Conservation (phyloP, 331 rosid genomes). For the Erythrophleum ivorense region DNA sequence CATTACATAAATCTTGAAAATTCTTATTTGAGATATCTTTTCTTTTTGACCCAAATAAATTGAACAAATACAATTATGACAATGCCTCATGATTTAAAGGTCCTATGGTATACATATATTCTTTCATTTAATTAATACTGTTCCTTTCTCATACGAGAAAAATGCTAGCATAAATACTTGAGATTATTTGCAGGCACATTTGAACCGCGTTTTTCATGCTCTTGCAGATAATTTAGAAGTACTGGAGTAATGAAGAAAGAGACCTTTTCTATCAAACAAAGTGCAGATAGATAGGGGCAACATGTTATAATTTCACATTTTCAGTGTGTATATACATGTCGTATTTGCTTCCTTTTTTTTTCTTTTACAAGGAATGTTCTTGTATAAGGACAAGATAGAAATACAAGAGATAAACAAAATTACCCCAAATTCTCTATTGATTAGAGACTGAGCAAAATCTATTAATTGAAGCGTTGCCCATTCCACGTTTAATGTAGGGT, state of each 20-base stretch:
- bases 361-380: constrained; percentile 9
- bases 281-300: background rate
- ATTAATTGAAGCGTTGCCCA: constrained; percentile 95
- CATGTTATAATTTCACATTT: constrained; percentile 24
- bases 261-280: background rate
- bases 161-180: background rate
- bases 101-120: background rate
- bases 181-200: constrained; percentile 21
- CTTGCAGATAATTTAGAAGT: background rate
- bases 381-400: constrained; percentile 15
- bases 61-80: background rate
- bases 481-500: constrained; percentile 56
- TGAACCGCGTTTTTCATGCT: constrained; percentile 10
- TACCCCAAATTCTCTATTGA: constrained; percentile 90
- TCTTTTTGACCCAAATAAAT: background rate
- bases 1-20: background rate
- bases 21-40: background rate
- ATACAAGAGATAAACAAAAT: constrained; percentile 22
- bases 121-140: background rate
- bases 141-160: background rate
- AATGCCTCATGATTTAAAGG: background rate
- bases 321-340: background rate
- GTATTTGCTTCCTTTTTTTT: background rate
- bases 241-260: background rate
- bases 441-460: constrained; percentile 81